Evolutionary conservation across 768 basidiomycete genomes (phyloP), one percentile per base, ranked within the genome.

Genomic region (Pluteus cervinus): DNA sequence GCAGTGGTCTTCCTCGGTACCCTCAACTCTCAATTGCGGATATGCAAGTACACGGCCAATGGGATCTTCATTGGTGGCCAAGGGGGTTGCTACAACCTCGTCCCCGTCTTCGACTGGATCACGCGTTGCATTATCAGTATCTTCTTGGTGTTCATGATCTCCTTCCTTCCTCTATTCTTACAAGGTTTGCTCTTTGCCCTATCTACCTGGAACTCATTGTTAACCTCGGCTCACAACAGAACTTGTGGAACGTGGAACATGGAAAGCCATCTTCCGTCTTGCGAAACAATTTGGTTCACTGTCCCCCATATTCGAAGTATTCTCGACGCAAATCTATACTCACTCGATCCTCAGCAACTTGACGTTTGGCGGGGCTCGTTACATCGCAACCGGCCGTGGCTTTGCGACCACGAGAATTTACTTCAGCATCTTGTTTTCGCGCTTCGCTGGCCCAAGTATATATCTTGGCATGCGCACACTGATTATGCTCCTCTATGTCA

Each of bases 381-480:
- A 98, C 63, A 99, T 99, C 47, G 92, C 96, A 11, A 99, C 94
- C 16, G 96, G 96, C 33, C 88, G 96, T 75, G 96, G 96, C 26
- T 99, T 99, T 55, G 96, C 96, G 18, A 98, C 94, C 4, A 87
- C 90, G 15, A 75, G 96, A 37, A 89, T 96, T 43, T 85, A 85
- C 43, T 99, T 99, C 70, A 85, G 77, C 57, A 93, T 93, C 52
- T 67, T 99, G 12, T 96, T 92, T 68, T 97, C 96, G 45, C 90
- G 96, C 33, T 99, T 99, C 60, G 96, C 96, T 17, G 96, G 96
- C 2, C 96, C 96, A 2, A 91, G 89, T 49, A 97, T 99, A 57
- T 99, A 99, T 65, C 70, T 99, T 15, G 96, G 96, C 47, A 88
- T 97, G 77, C 69, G 96, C 50, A 92, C 88, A 9, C 60, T 97